phyloP scores from a whole-genome alignment of 1,284 basidiomycete genomes.

The Thecaphora thlaspeos region DNA sequence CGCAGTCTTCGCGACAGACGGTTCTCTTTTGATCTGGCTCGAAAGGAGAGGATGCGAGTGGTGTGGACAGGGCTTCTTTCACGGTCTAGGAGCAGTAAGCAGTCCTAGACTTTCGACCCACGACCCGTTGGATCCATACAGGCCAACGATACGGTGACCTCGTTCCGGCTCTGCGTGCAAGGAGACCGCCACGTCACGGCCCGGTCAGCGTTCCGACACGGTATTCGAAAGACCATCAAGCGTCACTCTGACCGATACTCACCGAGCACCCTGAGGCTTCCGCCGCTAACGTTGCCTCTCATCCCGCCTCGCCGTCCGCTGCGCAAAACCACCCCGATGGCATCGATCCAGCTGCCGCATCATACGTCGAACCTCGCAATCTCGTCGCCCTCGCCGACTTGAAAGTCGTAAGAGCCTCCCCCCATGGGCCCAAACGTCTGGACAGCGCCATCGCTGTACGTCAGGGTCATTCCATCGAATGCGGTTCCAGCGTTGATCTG shows the following conservation, averaged over 20 bases:
- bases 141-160: slow-evolving; percentile 16
- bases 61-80: too few relatives aligned
- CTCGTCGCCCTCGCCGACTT: slow-evolving; percentile 5
- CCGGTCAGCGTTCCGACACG: too few relatives aligned
- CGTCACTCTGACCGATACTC: too few relatives aligned
- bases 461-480: slow-evolving; percentile 18
- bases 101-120: slow-evolving; percentile 29
- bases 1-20: too few relatives aligned
- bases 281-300: slow-evolving; percentile 22
- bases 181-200: too few relatives aligned
- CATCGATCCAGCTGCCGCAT: slow-evolving; percentile 34
- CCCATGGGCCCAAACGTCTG: slow-evolving; percentile 13
- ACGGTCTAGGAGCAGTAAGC: slow-evolving; percentile 1
- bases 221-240: too few relatives aligned
- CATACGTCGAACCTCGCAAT: slow-evolving; percentile 20
- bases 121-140: slow-evolving; percentile 17
- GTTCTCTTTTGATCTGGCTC: too few relatives aligned
- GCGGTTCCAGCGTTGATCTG: slow-evolving; percentile 7
- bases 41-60: too few relatives aligned
- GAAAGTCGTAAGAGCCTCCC: slow-evolving; percentile 12
- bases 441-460: slow-evolving; percentile 5
- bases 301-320: slow-evolving; percentile 21
- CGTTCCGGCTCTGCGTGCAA: not conserved
- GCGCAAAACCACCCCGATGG: slow-evolving; percentile 19
- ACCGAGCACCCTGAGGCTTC: slow-evolving; percentile 20